Evolutionary conservation across 2,329 filamentous ascomycete genomes (phyloP).

Genomic region (Cercospora zeina): DNA sequence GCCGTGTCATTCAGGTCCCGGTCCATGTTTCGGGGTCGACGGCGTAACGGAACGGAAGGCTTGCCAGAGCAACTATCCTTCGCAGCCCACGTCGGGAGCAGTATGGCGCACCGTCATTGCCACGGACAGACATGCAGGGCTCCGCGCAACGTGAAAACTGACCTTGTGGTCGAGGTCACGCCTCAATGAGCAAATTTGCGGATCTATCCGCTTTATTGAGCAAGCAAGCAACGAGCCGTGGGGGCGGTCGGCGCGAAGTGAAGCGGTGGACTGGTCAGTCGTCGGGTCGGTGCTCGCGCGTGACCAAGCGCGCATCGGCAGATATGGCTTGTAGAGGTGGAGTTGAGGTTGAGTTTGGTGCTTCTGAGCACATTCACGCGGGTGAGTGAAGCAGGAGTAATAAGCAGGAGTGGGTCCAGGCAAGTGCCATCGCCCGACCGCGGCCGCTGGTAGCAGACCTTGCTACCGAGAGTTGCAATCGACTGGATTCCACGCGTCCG

Average conservation of each 20-base stretch:
- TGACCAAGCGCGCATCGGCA: not conserved
- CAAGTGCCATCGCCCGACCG: conserved; percentile 1
- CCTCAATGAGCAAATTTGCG: conserved; percentile 33
- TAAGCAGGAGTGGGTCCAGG: not conserved
- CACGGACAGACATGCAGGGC: conserved; percentile 23
- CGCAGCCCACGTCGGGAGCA: conserved; percentile 9
- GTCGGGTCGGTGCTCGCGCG: not conserved
- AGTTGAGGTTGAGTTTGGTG: not conserved
- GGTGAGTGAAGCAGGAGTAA: conserved; percentile 8
- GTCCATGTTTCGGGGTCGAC: conserved; percentile 13
- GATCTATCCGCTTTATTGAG: conserved; percentile 16
- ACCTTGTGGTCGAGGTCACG: conserved; percentile 20
- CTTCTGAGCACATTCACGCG: conserved; percentile 8
- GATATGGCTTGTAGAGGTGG: not conserved
- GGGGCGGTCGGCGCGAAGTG: not conserved
- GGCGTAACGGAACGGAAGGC: conserved; percentile 2
- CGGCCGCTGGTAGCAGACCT: conserved; percentile 9
- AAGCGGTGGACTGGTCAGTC: not conserved
- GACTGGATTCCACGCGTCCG: not conserved
- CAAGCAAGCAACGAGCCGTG: not conserved
- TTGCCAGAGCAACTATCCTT: conserved; percentile 7
- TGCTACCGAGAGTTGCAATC: conserved; percentile 4
- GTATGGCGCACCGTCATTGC: conserved; percentile 22
- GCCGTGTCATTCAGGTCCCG: conserved; percentile 12
- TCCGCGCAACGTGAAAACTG: conserved; percentile 26